A percentile compares a stretch with the other conserved stretches of the same genome.
Evolutionary conservation across 2,329 filamentous ascomycete species (phyloP).

Genomic region (Diaporthe citriasiana): DNA sequence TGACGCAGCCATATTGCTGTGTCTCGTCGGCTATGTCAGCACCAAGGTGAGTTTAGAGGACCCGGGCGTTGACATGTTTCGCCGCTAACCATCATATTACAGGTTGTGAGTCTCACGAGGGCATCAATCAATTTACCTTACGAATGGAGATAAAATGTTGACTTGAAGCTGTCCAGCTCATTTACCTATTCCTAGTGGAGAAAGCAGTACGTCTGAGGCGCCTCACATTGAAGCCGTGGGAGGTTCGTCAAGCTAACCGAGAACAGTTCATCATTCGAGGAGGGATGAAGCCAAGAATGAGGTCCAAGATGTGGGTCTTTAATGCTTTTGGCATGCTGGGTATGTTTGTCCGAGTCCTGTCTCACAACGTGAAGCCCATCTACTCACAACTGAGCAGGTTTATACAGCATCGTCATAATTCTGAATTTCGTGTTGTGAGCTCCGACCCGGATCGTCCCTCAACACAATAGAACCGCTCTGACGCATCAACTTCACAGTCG

Average conservation of each 20-base stretch:
- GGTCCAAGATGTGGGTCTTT: constrained; percentile 53
- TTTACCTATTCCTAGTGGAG: constrained; percentile 77
- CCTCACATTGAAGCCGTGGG: too few species aligned
- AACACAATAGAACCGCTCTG: neutral
- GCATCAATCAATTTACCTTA: fast-evolving
- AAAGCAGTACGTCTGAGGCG: constrained; percentile 64
- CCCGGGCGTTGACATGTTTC: constrained; percentile 36
- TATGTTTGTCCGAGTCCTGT: constrained; percentile 45
- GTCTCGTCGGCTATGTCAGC: constrained; percentile 72
- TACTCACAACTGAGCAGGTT: constrained; percentile 52
- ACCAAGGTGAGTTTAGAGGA: constrained; percentile 65
- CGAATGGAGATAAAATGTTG: neutral
- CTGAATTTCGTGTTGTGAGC: constrained; percentile 74
- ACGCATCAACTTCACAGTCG: constrained; percentile 57
- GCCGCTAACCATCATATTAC: neutral
- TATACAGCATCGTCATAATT: constrained; percentile 63
- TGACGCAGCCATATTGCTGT: constrained; percentile 71
- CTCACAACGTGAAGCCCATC: constrained; percentile 36
- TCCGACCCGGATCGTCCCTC: neutral
- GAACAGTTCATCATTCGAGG: constrained; percentile 70
- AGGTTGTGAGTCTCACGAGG: constrained; percentile 21
- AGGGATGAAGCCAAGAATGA: constrained; percentile 63
- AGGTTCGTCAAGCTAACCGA: constrained; percentile 34
- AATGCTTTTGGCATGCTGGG: constrained; percentile 67
- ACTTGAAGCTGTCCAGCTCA: constrained; percentile 54